Evolutionary conservation across 306 rosid species (phyloP), one percentile per base, ranked within the genome.

Genomic region (Pyrus betulifolia): DNA sequence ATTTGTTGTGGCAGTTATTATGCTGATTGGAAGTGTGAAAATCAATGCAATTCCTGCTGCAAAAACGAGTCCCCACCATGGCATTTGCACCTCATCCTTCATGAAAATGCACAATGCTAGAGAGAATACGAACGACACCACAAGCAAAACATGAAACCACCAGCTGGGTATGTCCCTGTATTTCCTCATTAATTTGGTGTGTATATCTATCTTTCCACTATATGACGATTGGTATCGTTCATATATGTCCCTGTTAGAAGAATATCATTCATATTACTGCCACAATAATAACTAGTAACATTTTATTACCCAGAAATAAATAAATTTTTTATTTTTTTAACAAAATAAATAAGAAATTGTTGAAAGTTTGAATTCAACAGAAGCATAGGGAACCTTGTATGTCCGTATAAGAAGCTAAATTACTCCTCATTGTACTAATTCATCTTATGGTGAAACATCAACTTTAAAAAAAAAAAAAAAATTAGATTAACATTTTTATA

Each of bases 41-140:
- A 44, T 44, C 25, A 76, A 69, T 14, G 86, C 84, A 19, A 85
- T 64, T 40, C 52, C 83, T 3, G 89, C 75, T 3, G 94, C 94
- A 67, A 87, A 88, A 46, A 91, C 55, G 68, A 91, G 94, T 18
- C 73, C 94, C 94, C 97, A 91, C 91, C 92, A 86, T 11, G 92
- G 88, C 91, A 91, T 65, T 85, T 91, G 97, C 17, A 89, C 19
- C 70, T 91, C 60, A 13, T 85, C 79, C 11, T 79, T 84, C 88
- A 76, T 75, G 71, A 86, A 79, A 69, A 77, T 84, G 70, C 85
- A 86, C 10, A 86, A 45, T 2, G 13, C 57, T 25, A 91, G 82
- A 42, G 90, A 81, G 13, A 89, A 78, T 19, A 78, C 0, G 23
- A 91, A 45, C 0, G 97, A 77, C 42, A n/a, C 11, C 58, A 13